These are phyloP conservation scores for Gloeopeniophorella convolvens DNA, from an alignment of 768 basidiomycete genomes.

Conservation along the genomic window DNA sequence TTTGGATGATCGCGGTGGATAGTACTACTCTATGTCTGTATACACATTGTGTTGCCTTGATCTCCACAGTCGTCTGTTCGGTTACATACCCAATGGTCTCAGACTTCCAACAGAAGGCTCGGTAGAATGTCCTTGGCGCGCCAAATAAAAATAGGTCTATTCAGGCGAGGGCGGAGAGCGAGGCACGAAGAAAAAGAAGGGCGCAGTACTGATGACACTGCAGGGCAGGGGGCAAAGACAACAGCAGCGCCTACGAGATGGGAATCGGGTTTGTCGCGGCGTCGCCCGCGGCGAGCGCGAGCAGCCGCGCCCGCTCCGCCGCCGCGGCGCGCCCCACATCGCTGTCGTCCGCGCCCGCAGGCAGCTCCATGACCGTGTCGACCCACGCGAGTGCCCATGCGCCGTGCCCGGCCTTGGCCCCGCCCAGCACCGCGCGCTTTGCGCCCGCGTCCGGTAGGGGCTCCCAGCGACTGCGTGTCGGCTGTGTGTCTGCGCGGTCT, in stretches of 20 bases:
- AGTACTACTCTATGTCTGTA: slow-evolving; percentile 15
- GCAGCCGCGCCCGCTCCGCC: slow-evolving; percentile 17
- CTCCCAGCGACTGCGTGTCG: slow-evolving; percentile 59
- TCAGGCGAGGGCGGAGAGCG: no score
- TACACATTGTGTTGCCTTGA: slow-evolving; percentile 3
- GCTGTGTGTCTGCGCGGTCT: slow-evolving; percentile 79
- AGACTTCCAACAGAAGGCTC: no score
- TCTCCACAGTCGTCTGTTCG: not conserved
- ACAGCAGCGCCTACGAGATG: no score
- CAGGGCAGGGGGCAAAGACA: no score
- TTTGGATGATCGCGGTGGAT: slow-evolving; percentile 18
- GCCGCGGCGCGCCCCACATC: slow-evolving; percentile 16
- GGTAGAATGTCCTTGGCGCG: not conserved
- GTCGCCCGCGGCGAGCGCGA: slow-evolving; percentile 4
- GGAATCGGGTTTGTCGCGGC: no score
- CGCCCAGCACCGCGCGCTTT: slow-evolving; percentile 50
- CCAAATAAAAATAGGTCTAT: slow-evolving; percentile 10
- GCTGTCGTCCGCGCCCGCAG: slow-evolving; percentile 8
- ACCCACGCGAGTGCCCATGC: slow-evolving; percentile 82
- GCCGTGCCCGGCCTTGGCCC: slow-evolving; percentile 67
- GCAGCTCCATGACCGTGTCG: slow-evolving; percentile 44
- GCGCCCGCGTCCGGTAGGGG: slow-evolving; percentile 39
- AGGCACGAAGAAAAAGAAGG: no score
- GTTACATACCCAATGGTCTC: no score
- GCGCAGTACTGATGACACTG: no score